phyloP scores from a whole-genome alignment of 2,329 filamentous ascomycete genomes.

The Rhynchosporium secalis region DNA sequence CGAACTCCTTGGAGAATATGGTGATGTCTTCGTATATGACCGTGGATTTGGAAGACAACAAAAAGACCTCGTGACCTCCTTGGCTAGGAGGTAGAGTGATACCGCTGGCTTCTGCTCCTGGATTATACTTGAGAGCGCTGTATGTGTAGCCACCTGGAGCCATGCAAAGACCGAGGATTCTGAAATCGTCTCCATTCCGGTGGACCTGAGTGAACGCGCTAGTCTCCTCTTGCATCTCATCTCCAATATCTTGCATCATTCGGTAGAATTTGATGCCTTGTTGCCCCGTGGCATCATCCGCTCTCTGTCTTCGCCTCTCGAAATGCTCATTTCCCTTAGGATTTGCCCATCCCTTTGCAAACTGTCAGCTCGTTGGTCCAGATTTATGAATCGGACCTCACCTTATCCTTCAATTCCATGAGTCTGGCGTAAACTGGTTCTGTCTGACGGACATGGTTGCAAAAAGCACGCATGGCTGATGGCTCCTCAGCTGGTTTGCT shows the following conservation, averaged over 20 bases:
- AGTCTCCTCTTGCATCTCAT: constrained; percentile 43
- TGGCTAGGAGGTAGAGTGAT: constrained; percentile 28
- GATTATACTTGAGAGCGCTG: constrained; percentile 18
- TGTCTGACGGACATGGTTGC: background rate
- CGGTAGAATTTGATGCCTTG: constrained; percentile 41
- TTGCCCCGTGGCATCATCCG: constrained; percentile 40
- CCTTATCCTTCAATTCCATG: constrained; percentile 4
- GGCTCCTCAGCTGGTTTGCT: too few relatives aligned
- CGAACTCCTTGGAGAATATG: constrained; percentile 25
- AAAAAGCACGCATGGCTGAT: background rate
- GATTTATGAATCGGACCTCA: background rate
- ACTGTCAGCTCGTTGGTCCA: background rate
- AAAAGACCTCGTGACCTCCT: constrained; percentile 31
- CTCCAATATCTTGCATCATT: constrained; percentile 47
- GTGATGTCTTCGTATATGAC: constrained; percentile 24
- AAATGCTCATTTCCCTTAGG: constrained; percentile 49
- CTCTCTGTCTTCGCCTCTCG: constrained; percentile 15
- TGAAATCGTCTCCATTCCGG: constrained; percentile 7
- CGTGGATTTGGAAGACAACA: constrained; percentile 8
- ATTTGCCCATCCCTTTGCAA: constrained; percentile 45
- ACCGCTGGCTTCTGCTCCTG: constrained; percentile 19
- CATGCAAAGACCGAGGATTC: constrained; percentile 36
- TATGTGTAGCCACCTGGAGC: constrained; percentile 29
- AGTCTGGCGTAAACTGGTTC: background rate
- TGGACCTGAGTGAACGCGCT: constrained; percentile 14